Base-by-base conservation (phyloP, 2,329 filamentous ascomycete species). In the Exophiala aquamarina region DNA sequence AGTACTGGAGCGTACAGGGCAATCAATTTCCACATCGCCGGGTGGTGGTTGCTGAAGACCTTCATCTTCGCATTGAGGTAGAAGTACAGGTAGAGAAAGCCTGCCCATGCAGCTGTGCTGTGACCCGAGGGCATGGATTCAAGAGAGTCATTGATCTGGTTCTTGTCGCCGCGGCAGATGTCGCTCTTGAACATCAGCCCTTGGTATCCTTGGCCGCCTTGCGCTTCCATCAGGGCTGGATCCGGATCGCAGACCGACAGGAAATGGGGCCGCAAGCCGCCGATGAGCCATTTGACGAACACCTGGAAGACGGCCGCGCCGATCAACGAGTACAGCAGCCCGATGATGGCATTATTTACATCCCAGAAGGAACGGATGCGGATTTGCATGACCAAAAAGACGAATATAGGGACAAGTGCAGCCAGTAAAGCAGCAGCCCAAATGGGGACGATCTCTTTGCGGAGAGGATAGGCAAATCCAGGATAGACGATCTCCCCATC, bases 1-100 rank as follows among this genome's bases (percentile, higher is more conserved):
- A 89, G 77, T 2, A 89, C 67, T 0, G 86, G 86, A 0, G 79
- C 75, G 59, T 84, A 86, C 18, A 81, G 70, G 13, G 73, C 76
- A 23, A 85, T 71, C 10, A 88, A 67, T 68, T 89, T 89, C 86
- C 85, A 89, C 76, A 87, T 81, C 10, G 81, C 73, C 0, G 86
- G 80, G 61, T 88, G 85, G 63, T 86, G 84, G 70, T 87, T 84
- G 54, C 79, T 71, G 58, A 83, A 88, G 46, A 88, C 78, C 73
- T 89, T 89, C 56, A 90, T 75, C 70, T 89, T 89, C 38, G 83
- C 86, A 64, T 89, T 89, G 35, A 90, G 77, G 69, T 89, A 90
- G 1, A 89, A 71, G 56, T 77, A 84, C 2, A 89, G 69, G 61
- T 79, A 89, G 17, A 87, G 75, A 39, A 60, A 58, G 7, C 56